Base-by-base conservation (phyloP, 2,329 filamentous ascomycete species). In the Pseudopithomyces maydicus region DNA sequence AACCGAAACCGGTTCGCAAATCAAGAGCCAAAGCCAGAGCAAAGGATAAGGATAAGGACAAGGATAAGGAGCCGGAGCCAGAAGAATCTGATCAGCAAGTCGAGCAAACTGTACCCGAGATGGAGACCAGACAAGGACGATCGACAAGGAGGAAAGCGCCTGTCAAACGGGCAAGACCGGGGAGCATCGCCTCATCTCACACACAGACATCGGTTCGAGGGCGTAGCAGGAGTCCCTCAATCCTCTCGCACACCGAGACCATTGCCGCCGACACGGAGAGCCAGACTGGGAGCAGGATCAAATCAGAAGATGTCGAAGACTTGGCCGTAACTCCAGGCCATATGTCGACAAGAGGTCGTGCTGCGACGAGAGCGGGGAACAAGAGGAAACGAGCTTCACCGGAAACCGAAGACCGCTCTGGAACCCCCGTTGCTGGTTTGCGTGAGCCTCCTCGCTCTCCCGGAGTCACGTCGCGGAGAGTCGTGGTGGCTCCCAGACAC, bases 191-290 rank as follows among this genome's bases (percentile, higher is more conserved):
- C 22, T 82, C 81, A 14, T 82, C 80, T 14, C 76, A 76, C 50
- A 74, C 80, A 23, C 79, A 76, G 39, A 77, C 77, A 5, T 80
- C 79, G 15, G 63, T 73, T 23, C 76, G 77, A 56, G 77, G 74
- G 45, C 74, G 78, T 12, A 82, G 80, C 46, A 72, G 81, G 48
- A 82, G 81, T 61, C 79, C 79, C 35, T 83, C 81, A 12, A 73
- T 82, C 43, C 67, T 78, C 14, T 82, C 80, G 2, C 77, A 79
- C 43, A 74, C 76, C 4, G 79, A 80, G 22, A 77, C 75, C 0
- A 55, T 77, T 33, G 71, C 73, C 3, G 64, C 70, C n/a, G 77
- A 79, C 49, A 76, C 73, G 23, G 76, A 78, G 14, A 77, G 76
- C 10, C 66, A 71, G 38, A 68, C 69, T 32, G 73, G 73, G 23